These are phyloP conservation scores for Suillus paluster DNA, from an alignment of 768 basidiomycete genomes.

Conservation along the genomic window DNA sequence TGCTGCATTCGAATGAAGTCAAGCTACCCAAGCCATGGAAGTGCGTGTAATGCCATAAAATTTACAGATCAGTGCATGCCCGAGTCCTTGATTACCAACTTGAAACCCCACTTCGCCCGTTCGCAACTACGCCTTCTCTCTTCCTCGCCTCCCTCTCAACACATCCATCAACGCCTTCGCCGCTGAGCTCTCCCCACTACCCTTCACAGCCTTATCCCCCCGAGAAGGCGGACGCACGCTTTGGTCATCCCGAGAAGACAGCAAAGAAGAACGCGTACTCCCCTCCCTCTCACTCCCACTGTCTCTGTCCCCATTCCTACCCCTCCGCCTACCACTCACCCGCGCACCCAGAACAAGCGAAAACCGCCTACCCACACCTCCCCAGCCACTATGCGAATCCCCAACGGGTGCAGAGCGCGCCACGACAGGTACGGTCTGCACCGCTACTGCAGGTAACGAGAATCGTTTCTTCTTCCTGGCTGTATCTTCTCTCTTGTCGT, in stretches of 20 bases:
- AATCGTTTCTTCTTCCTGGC: constrained; percentile 68
- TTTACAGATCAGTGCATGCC: background rate
- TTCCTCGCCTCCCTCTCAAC: constrained; percentile 24
- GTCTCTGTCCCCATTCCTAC: constrained; percentile 25
- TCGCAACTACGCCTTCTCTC: background rate
- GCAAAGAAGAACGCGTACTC: background rate
- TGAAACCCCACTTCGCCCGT: background rate
- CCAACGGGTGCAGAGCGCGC: constrained; percentile 48
- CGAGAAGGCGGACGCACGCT: background rate
- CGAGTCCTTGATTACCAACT: background rate
- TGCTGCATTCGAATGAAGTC: too few relatives aligned
- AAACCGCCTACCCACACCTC: constrained; percentile 48
- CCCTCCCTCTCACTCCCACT: constrained; percentile 10
- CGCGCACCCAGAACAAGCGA: constrained; percentile 59
- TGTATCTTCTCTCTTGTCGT: constrained; percentile 55
- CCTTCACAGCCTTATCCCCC: constrained; percentile 20
- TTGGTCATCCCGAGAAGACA: background rate
- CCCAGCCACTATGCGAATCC: constrained; percentile 20
- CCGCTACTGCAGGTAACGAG: constrained; percentile 75
- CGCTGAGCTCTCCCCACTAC: constrained; percentile 32
- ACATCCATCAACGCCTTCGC: constrained; percentile 35
- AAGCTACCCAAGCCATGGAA: too few relatives aligned
- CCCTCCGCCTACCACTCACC: constrained; percentile 22
- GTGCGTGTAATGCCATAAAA: background rate
- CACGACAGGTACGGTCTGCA: constrained; percentile 75